These are phyloP conservation scores for Arxiozyma slooffiae DNA, from an alignment of 1,139 yeast genomes.

Conservation along the genomic window DNA sequence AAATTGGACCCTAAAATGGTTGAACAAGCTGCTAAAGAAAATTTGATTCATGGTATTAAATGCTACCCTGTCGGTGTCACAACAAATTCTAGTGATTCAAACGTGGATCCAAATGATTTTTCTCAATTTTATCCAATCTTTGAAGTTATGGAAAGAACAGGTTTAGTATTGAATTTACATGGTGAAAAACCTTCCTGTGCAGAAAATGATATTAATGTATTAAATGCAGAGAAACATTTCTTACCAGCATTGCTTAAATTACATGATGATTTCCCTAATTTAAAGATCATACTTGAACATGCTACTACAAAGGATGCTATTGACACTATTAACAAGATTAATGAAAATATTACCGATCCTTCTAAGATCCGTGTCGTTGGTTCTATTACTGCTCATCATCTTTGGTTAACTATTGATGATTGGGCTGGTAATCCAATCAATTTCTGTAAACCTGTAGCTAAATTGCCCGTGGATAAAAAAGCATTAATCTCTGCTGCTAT, in stretches of 20 bases:
- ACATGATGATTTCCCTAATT: slow-evolving; percentile 73
- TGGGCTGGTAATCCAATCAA: slow-evolving; percentile 97
- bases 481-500: slow-evolving; percentile 83
- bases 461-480: slow-evolving; percentile 71
- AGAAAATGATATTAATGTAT: slow-evolving; percentile 55
- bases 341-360: slow-evolving; percentile 38
- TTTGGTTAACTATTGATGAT: slow-evolving; percentile 75
- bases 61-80: slow-evolving; percentile 99
- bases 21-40: slow-evolving; percentile 61
- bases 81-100: slow-evolving; percentile 74
- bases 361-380: slow-evolving; percentile 60
- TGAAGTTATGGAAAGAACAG: slow-evolving; percentile 71
- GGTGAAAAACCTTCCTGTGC: slow-evolving; percentile 82
- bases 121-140: slow-evolving; percentile 80
- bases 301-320: slow-evolving; percentile 89
- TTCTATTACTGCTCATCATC: slow-evolving; percentile 91
- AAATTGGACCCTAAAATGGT: slow-evolving; percentile 80
- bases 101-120: slow-evolving; percentile 89
- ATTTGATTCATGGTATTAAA: slow-evolving; percentile 74
- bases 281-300: slow-evolving; percentile 85
- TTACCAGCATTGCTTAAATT: slow-evolving; percentile 80
- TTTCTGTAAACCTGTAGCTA: slow-evolving; percentile 96
- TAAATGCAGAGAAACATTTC: slow-evolving; percentile 88
- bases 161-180: slow-evolving; percentile 74
- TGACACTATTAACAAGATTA: slow-evolving; percentile 47